Base-by-base conservation (phyloP, 2,329 filamentous ascomycete genomes). In the Nannizzia gypsea region DNA sequence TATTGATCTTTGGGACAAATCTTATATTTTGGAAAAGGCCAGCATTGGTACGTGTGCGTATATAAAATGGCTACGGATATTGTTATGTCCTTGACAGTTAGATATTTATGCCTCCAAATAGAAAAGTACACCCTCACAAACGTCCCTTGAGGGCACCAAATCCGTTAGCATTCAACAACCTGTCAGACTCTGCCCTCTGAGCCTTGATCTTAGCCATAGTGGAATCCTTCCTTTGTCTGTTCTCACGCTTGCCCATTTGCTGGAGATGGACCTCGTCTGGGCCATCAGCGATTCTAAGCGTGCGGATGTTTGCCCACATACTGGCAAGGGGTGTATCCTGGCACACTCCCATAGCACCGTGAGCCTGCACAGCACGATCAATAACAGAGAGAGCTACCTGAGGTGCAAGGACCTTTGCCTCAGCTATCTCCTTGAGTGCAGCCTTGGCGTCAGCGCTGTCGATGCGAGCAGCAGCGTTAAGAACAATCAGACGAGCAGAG, bases 401-500 rank as follows among this genome's bases (percentile, higher is more conserved):
- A 0, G 93, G 93, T 6, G 95, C 87, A 17, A 96, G 82, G 0
- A 97, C 86, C 80, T 99, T 99, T 65, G 93, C 92, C 76, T 96
- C 83, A 26, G 91, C 92, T 66, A 99, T 99, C 74, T 97, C 90
- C 73, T 87, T 90, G 63, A 96, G 82, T 0, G 92, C 90, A 65
- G 85, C 83, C 79, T 97, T 97, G 67, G 93, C 88, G 66, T 92
- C 87, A 20, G 85, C 82, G 66, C 88, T 82, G 76, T 99, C 93
- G 78, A 99, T 97, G 77, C 89, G 90, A 74, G 95, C 87, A 62
- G 93, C 93, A 1, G 93, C 93, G 75, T 97, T 96, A 64, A 96
- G 84, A 6, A 97, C 93, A 44, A 93, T 76, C 9, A 99, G 82
- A 38, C 93, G 88, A 0, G 92, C 89, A 0, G 91, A 84, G 73